Conservation (phyloP, 2,329 filamentous ascomycete species). For the Sphaceloma murrayae region DNA sequence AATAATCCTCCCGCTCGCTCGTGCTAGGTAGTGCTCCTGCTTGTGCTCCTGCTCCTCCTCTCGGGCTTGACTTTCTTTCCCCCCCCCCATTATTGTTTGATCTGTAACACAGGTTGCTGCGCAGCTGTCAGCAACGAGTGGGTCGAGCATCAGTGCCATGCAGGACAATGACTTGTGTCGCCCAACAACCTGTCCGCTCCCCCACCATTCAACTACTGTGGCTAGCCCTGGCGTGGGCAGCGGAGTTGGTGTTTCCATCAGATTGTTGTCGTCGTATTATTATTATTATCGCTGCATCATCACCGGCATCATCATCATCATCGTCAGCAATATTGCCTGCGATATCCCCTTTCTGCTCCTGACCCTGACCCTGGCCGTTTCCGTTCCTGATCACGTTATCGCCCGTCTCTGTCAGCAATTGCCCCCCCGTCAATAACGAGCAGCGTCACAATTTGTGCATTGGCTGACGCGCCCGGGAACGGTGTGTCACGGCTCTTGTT, state of each 20-base stretch:
- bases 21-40: too few relatives aligned
- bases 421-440: background rate
- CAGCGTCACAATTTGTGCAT: too few relatives aligned
- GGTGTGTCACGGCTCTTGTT: constrained; percentile 15
- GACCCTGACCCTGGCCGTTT: too few relatives aligned
- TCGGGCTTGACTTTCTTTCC: background rate
- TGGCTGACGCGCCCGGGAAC: background rate
- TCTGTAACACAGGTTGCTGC: constrained; percentile 14
- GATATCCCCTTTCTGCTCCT: constrained; percentile 5
- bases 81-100: too few relatives aligned
- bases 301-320: too few relatives aligned
- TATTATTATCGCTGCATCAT: too few relatives aligned
- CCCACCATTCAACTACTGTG: background rate
- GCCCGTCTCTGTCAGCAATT: constrained; percentile 9
- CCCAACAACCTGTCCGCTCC: constrained; percentile 13
- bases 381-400: constrained; percentile 10
- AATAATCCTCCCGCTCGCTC: background rate
- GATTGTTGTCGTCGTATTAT: too few relatives aligned
- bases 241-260: background rate
- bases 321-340: too few relatives aligned
- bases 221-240: constrained; percentile 5
- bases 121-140: constrained; percentile 10
- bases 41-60: background rate
- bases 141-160: constrained; percentile 11
- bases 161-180: constrained; percentile 15